phyloP scores from a whole-genome alignment of 73 alveolate species.

The Paramecium octaurelia region DNA sequence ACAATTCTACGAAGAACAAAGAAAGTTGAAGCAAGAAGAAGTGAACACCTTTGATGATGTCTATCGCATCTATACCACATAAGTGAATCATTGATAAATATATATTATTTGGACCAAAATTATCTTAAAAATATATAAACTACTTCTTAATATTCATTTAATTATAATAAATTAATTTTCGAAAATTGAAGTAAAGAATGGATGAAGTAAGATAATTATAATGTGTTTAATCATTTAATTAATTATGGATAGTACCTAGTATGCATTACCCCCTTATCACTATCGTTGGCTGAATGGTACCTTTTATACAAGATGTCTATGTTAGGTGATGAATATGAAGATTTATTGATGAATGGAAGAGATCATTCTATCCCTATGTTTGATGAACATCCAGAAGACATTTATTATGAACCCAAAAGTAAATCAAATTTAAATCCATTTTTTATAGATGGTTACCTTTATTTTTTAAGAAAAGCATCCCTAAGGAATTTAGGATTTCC shows the following conservation, averaged over 20 bases:
- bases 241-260: background rate
- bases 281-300: background rate
- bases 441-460: background rate
- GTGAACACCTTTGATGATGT: slow-evolving; percentile 48
- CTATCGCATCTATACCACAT: background rate
- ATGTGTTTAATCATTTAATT: background rate
- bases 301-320: background rate
- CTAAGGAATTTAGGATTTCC: background rate
- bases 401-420: background rate
- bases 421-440: background rate
- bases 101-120: background rate
- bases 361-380: background rate
- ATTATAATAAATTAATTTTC: background rate
- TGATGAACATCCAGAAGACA: background rate
- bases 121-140: background rate
- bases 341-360: background rate
- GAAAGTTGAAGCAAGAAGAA: background rate
- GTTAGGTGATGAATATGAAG: slow-evolving; percentile 25
- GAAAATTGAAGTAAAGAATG: background rate
- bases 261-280: background rate
- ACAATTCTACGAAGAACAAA: slow-evolving; percentile 13
- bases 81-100: slow-evolving; percentile 19
- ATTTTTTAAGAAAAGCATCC: background rate
- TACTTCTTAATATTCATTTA: background rate
- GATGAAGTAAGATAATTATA: background rate